Evolutionary conservation across 73 alveolate genomes (phyloP), one percentile per base, ranked within the genome.

Genomic region (Diophrys sp.): DNA sequence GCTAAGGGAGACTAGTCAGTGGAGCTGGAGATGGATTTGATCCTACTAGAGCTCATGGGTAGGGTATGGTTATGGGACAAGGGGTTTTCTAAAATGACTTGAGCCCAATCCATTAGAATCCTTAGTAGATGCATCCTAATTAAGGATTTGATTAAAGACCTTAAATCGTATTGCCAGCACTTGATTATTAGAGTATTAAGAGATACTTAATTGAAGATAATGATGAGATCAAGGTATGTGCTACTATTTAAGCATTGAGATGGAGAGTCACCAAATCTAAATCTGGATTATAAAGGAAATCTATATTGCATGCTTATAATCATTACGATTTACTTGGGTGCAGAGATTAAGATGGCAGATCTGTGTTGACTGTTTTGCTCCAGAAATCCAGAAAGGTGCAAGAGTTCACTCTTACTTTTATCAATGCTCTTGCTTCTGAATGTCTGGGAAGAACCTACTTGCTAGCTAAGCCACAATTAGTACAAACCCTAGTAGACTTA

Each of bases 231-330:
- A 68, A 62, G 54, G 31, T 80, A 24, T 90, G 96, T 71, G 82
- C 96, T 0, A 74, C 91, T 14, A 71, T 90, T 1, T 75, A 90
- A 74, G 96, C 96, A 1, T 68, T 90, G 23, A 85, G 96, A 81
- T 90, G 96, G 93, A 87, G 96, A 54, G 70, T 90, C 0, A 86
- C 96, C 2, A 73, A 85, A 54, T 80, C 81, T 18, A 24, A 84
- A 25, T n/a, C 79, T 18, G 23, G 8, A 33, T 66, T 28, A 14
- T 71, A 57, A 23, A 57, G 88, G 56, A 31, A 82, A 27, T 56
- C 73, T 25, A 82, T 77, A 8, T 73, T 86, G 14, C 91, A 81
- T 34, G 44, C 89, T 29, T 90, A 73, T 72, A 73, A 68, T 26
- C 78, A 77, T 54, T 82, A 73, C 29, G 96, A 90, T 76, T 74